Conservation (phyloP, 352 stramenopile species). For the Phytophthora brassicae region DNA sequence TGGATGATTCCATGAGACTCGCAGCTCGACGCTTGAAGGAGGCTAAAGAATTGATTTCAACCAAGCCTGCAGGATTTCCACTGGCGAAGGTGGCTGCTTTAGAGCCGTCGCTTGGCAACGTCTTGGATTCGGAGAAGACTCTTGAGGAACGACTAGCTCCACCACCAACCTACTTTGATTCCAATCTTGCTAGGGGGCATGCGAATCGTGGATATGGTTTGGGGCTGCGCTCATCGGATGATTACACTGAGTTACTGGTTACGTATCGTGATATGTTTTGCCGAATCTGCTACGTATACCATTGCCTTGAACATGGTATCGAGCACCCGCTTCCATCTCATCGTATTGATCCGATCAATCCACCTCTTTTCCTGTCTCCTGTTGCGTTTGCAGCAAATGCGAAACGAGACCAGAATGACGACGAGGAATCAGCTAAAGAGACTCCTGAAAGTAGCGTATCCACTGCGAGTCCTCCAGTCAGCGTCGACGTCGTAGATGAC, state of each 20-base stretch:
- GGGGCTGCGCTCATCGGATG: conserved; percentile 48
- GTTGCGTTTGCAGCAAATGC: conserved; percentile 28
- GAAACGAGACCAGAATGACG: conserved; percentile 16
- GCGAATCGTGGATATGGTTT: conserved; percentile 37
- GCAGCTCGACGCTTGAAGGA: conserved; percentile 49
- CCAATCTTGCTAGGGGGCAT: conserved; percentile 49
- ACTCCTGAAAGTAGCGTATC: conserved; percentile 20
- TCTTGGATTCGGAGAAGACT: conserved; percentile 9
- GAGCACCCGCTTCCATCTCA: conserved; percentile 64
- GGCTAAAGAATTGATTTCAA: conserved; percentile 41
- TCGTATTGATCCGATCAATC: conserved; percentile 67
- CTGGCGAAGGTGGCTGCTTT: conserved; percentile 38
- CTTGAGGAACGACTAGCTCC: conserved; percentile 50
- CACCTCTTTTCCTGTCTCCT: conserved; percentile 44
- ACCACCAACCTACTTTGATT: conserved; percentile 68
- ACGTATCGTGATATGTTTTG: conserved; percentile 93
- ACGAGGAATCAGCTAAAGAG: conserved; percentile 1
- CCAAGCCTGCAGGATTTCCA: conserved; percentile 22
- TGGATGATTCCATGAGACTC: conserved; percentile 40
- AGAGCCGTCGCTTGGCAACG: conserved; percentile 33
- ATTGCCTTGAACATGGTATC: conserved; percentile 91
- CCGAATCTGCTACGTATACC: conserved; percentile 92
- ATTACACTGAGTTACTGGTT: conserved; percentile 79
- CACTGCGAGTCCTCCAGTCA: conserved; percentile 11
- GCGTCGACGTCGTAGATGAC: conserved; percentile 10